Conservation (phyloP, 164 flowering plant species). For the Tetrastigma voinierianum region DNA sequence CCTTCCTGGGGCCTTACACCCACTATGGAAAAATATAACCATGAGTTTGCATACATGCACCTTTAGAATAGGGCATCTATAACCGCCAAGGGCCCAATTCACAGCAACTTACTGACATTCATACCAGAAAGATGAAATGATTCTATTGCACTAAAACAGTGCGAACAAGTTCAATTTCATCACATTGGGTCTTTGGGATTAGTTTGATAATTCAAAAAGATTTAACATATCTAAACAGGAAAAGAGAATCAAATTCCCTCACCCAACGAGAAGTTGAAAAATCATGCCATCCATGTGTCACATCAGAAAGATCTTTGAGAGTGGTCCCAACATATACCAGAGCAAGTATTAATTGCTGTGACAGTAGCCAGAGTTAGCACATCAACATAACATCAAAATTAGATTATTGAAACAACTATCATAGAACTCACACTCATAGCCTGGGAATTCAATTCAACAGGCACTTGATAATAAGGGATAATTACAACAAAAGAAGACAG, state of each 20-base stretch:
- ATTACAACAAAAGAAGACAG: no score
- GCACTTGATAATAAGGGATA: no score
- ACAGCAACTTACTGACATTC: neutral
- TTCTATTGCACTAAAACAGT: neutral
- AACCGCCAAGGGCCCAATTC: no score
- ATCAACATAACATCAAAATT: neutral
- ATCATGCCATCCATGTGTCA: constrained; percentile 89
- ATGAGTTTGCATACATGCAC: no score
- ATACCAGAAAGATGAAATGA: neutral
- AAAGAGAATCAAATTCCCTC: constrained; percentile 16
- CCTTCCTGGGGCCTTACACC: no score
- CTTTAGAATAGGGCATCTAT: no score
- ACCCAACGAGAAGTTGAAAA: constrained; percentile 84
- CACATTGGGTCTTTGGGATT: no score
- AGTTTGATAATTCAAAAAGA: no score
- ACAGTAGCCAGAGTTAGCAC: constrained; percentile 7
- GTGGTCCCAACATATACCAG: constrained; percentile 95
- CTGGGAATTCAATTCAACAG: no score
- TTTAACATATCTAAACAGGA: neutral
- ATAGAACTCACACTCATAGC: no score
- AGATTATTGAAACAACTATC: no score
- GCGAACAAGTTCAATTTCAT: neutral
- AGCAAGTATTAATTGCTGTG: constrained; percentile 88
- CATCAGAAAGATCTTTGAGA: constrained; percentile 95
- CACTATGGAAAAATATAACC: no score